Percentiles rank a stretch among this genome's conserved stretches.
Conservation (phyloP, 2,329 filamentous ascomycete genomes). For the Ilyonectria sp. region DNA sequence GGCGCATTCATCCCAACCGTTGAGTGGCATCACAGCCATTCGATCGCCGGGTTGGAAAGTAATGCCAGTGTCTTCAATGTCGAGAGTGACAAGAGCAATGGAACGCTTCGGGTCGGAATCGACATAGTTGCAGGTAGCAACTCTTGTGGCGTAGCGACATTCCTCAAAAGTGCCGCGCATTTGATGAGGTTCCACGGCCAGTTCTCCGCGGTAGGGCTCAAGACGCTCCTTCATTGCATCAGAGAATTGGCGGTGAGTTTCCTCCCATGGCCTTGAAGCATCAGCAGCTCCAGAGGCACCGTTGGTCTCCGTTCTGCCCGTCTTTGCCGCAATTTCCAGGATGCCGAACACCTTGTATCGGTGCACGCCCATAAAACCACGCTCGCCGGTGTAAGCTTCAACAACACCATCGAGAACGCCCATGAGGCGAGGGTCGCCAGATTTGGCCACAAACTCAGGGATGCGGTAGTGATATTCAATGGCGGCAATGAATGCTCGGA, state of each 20-base stretch:
- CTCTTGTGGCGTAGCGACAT: slow-evolving; percentile 63
- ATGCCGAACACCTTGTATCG: slow-evolving; percentile 72
- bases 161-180: slow-evolving; percentile 70
- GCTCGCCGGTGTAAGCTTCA: slow-evolving; percentile 69
- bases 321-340: slow-evolving; percentile 68
- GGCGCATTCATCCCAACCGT: slow-evolving; percentile 68
- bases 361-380: slow-evolving; percentile 70
- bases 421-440: slow-evolving; percentile 64
- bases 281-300: slow-evolving; percentile 63
- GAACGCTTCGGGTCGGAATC: slow-evolving; percentile 62
- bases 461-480: slow-evolving; percentile 69
- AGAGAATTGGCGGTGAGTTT: slow-evolving; percentile 39
- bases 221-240: slow-evolving; percentile 42
- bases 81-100: slow-evolving; percentile 65
- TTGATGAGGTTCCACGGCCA: slow-evolving; percentile 65
- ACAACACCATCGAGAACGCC: slow-evolving; percentile 69
- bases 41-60: slow-evolving; percentile 69
- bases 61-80: slow-evolving; percentile 67
- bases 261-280: slow-evolving; percentile 43
- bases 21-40: slow-evolving; percentile 69
- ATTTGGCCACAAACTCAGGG: slow-evolving; percentile 67
- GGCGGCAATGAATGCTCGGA: slow-evolving; percentile 68
- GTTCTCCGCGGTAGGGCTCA: slow-evolving; percentile 58
- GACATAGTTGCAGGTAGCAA: slow-evolving; percentile 62
- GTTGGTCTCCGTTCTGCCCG: slow-evolving; percentile 67